These are phyloP conservation scores for Talaromyces sp. DNA, from an alignment of 2,329 filamentous ascomycete genomes.

Conservation along the genomic window DNA sequence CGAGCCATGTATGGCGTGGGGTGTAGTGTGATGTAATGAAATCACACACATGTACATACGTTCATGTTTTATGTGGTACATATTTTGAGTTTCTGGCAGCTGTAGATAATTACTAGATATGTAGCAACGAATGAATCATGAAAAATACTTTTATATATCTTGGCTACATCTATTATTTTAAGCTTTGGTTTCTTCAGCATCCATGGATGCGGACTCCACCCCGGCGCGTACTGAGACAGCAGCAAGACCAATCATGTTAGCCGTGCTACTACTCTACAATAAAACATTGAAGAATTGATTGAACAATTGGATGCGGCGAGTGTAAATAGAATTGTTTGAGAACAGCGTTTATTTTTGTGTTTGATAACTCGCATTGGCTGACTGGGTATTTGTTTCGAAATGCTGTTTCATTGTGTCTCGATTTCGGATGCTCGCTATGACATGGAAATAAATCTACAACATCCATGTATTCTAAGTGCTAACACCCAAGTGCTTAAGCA, in stretches of 20 bases:
- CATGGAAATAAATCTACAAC: not conserved
- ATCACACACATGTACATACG: not conserved
- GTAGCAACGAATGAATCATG: not conserved
- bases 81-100: constrained; percentile 9
- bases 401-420: not conserved
- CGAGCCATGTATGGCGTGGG: constrained; percentile 96
- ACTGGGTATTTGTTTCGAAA: not conserved
- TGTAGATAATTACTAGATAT: not conserved
- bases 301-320: not conserved
- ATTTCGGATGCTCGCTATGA: not conserved
- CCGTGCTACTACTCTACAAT: not conserved
- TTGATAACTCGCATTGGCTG: not conserved
- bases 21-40: constrained; percentile 69
- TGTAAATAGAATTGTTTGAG: not conserved
- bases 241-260: not conserved
- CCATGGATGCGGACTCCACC: not conserved
- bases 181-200: not conserved
- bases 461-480: not conserved
- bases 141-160: not conserved
- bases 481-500: not conserved
- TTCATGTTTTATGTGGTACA: not conserved
- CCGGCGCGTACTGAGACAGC: constrained; percentile 1
- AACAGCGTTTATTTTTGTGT: not conserved
- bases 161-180: not conserved
- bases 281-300: not conserved